These are phyloP conservation scores for Cutaneotrichosporon dermatis DNA, from an alignment of 1,284 basidiomycete species.

Conservation along the genomic window DNA sequence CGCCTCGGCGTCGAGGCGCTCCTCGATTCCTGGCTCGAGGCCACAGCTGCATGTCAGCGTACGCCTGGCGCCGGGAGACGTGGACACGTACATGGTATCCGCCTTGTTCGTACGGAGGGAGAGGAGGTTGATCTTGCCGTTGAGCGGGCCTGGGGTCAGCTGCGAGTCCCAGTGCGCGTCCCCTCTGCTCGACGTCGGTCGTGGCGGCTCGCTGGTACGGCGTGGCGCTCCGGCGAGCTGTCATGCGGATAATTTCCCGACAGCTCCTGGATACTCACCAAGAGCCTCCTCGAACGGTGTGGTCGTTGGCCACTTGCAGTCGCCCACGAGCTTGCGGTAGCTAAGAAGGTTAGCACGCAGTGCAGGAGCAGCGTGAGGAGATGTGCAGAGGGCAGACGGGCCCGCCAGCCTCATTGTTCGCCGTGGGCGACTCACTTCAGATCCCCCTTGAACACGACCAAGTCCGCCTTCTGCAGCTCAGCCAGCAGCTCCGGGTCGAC, in stretches of 20 bases:
- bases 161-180: conserved; percentile 11
- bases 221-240: too few relatives aligned
- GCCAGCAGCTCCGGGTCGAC: conserved; percentile 60
- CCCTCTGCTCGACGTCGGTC: too few relatives aligned
- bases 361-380: neutral
- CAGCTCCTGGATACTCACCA: conserved; percentile 52
- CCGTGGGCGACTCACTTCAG: conserved; percentile 60
- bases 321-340: conserved; percentile 83
- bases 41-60: conserved; percentile 31
- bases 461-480: conserved; percentile 60
- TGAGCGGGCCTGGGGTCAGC: conserved; percentile 61
- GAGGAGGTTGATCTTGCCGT: conserved; percentile 72
- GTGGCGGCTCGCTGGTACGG: too few relatives aligned
- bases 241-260: too few relatives aligned
- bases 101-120: conserved; percentile 93
- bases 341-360: conserved; percentile 7
- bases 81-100: conserved; percentile 63
- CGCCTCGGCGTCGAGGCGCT: conserved; percentile 33
- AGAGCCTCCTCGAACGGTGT: conserved; percentile 75
- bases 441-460: conserved; percentile 96
- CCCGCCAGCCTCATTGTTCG: too few relatives aligned
- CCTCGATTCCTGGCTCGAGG: conserved; percentile 37
- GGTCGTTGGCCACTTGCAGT: conserved; percentile 79
- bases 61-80: neutral
- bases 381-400: too few relatives aligned